Base-by-base conservation (phyloP, 1,284 basidiomycete genomes). In the Retiboletus fuscus region DNA sequence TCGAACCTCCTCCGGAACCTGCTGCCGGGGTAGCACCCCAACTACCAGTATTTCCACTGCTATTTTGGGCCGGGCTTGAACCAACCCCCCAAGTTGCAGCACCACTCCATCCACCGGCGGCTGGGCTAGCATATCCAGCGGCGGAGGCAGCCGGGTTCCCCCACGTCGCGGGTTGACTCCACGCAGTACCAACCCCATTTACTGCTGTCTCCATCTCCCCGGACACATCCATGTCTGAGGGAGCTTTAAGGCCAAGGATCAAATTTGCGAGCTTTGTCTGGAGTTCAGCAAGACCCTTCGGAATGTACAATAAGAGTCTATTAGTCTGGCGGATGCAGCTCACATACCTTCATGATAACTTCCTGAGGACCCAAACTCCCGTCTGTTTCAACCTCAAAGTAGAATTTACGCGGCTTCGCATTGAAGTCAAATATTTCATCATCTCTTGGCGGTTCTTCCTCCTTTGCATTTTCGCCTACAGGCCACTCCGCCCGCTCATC, bases 311-410 rank as follows among this genome's bases (percentile, higher is more conserved):
- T 74, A 39, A 63, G 58, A 28, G 13, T 12, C 28, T 22, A 34
- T 53, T 39, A 53, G 58, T 44, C 58, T 10, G 3, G 8, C 28
- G 39, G 26, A 28, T 41, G 30, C 16, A 20, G 16, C 5, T 11
- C 57, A 76, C 85, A 67, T 68, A 93, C 95, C 87, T 91, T 94
- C 86, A 95, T 91, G 7, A 98, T 91, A 7, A 97, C 95, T 78
- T 96, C 95, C 77, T 95, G 92, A 2, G 96, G 95, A 12, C 91
- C 90, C 39, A 98, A 84, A 77, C 94, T 95, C 12, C 96, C 96
- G 72, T 96, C 95, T 20, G 94, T 94, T 84, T 98, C 96, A 5
- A 97, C 93, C 72, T 95, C 93, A 76, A 96, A 91, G 83, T 98
- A 98, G 83, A 96, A 98, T 78, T 93, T 94, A 51, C 89, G 88